Percentiles rank a stretch among this genome's conserved stretches.
Conservation (phyloP, 2,329 filamentous ascomycete genomes). For the Ceratocystis eucalypticola region DNA sequence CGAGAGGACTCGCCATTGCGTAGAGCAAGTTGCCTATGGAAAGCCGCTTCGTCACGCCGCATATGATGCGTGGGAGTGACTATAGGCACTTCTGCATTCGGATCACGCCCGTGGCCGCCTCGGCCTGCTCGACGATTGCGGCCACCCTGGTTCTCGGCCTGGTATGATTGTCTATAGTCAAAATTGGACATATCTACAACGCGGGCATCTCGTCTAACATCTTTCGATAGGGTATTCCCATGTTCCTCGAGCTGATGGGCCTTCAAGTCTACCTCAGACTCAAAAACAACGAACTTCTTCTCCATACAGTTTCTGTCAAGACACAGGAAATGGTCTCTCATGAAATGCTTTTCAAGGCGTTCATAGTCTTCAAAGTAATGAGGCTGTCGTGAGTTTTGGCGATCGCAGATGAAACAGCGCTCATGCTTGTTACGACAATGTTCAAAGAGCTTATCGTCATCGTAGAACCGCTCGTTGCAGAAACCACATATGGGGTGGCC, state of each 20-base stretch:
- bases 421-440: constrained; percentile 93
- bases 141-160: constrained; percentile 37
- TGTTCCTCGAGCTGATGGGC: constrained; percentile 81
- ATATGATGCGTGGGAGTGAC: constrained; percentile 62
- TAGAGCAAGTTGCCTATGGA: constrained; percentile 82
- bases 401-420: constrained; percentile 85
- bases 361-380: constrained; percentile 90
- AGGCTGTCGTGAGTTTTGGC: constrained; percentile 53
- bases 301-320: constrained; percentile 76
- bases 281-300: constrained; percentile 96
- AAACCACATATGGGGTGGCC: constrained; percentile 92
- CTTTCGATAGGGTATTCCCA: constrained; percentile 65
- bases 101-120: constrained; percentile 29
- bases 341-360: constrained; percentile 73
- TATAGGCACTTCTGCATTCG: constrained; percentile 53
- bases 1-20: constrained; percentile 46
- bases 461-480: constrained; percentile 84
- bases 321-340: constrained; percentile 75
- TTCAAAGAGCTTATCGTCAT: constrained; percentile 84
- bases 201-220: constrained; percentile 68
- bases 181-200: constrained; percentile 80
- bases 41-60: constrained; percentile 76
- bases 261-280: constrained; percentile 86
- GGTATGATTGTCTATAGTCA: constrained; percentile 61
- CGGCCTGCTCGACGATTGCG: constrained; percentile 31